Evolutionary conservation across 1,139 yeast species (phyloP).

Genomic region (Taiozyma sp.): DNA sequence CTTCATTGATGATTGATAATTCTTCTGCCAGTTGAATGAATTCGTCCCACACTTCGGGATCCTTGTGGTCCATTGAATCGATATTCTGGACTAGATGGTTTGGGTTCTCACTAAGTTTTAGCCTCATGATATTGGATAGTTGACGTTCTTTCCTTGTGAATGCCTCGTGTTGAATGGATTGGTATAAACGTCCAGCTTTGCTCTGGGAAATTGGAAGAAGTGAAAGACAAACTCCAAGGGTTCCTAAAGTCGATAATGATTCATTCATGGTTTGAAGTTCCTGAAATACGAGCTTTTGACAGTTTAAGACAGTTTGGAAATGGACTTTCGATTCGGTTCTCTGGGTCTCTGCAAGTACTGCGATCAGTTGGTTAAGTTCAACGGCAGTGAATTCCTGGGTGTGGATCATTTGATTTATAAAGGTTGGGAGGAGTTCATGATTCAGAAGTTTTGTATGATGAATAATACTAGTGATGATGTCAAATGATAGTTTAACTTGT

Average conservation of each 20-base stretch:
- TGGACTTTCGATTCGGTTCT: not conserved
- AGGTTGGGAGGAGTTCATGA: constrained; percentile 2
- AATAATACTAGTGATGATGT: constrained; percentile 5
- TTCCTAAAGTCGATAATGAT: not conserved
- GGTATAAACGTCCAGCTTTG: constrained; percentile 5
- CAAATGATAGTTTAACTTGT: not conserved
- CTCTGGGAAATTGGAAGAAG: constrained; percentile 1
- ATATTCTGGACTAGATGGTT: constrained; percentile 1
- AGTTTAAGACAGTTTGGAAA: not conserved
- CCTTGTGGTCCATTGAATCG: constrained; percentile 1
- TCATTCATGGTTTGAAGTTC: not conserved
- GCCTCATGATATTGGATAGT: not conserved
- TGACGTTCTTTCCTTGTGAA: constrained; percentile 1
- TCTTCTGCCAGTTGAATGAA: constrained; percentile 3
- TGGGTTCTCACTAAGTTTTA: constrained; percentile 4
- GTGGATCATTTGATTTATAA: constrained; percentile 1
- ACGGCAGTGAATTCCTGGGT: constrained; percentile 2
- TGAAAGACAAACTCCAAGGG: constrained; percentile 1
- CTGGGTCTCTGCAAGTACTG: constrained; percentile 4
- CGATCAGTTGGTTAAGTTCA: constrained; percentile 10
- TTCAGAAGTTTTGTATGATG: constrained; percentile 11
- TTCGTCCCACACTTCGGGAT: constrained; percentile 4
- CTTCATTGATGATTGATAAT: not conserved
- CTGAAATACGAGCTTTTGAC: constrained; percentile 3
- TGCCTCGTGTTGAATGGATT: not conserved